Conservation (phyloP, 164 flowering plant species). For the Echeveria elegans region DNA sequence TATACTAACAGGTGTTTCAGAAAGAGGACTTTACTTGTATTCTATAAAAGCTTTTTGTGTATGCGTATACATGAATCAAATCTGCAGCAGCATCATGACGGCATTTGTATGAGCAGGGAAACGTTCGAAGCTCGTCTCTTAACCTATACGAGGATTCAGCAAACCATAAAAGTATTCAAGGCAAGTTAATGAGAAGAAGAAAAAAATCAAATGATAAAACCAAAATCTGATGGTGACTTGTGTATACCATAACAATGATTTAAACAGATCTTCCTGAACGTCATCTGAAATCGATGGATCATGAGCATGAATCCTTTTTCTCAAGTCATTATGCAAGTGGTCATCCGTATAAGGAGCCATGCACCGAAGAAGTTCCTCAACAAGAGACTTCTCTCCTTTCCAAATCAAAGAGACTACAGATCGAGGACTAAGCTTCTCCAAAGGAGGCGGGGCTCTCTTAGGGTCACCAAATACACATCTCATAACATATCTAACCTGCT, state of each 20-base stretch:
- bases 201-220: not conserved
- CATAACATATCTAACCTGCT: constrained; percentile 93
- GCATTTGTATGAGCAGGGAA: constrained; percentile 77
- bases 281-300: constrained; percentile 75
- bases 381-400: constrained; percentile 92
- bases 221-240: not conserved
- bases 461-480: constrained; percentile 82
- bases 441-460: constrained; percentile 87
- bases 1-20: not conserved
- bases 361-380: constrained; percentile 76
- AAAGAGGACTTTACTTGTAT: constrained; percentile 47
- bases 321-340: constrained; percentile 42
- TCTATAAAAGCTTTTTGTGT: constrained; percentile 73
- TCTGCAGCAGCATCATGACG: constrained; percentile 99
- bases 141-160: constrained; percentile 37
- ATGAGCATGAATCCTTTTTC: constrained; percentile 54
- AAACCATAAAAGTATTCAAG: not conserved
- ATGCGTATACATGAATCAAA: constrained; percentile 85
- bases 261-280: constrained; percentile 48
- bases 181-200: not conserved
- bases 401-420: constrained; percentile 60
- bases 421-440: constrained; percentile 70
- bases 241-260: constrained; percentile 76
- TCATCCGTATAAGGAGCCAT: constrained; percentile 80
- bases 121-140: constrained; percentile 88